Base-by-base conservation (phyloP, 495 filamentous ascomycete species). In the Aeminium ludgeri region DNA sequence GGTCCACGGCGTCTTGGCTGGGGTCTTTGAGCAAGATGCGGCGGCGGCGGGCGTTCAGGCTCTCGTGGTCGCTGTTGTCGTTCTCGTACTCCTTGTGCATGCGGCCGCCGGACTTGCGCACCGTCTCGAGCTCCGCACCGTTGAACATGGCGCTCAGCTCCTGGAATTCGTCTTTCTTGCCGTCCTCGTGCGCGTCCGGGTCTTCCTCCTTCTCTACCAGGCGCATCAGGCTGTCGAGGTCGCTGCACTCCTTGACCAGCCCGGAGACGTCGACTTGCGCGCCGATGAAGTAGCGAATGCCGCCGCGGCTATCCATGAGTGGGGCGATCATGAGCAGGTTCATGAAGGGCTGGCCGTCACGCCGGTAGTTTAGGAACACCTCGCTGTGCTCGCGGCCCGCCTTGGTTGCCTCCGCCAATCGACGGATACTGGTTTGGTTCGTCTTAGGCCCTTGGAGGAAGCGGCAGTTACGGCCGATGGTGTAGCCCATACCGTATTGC, bases 341-440 rank as follows among this genome's bases (percentile, higher is more conserved):
- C 68, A 79, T 75, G 53, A 81, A 81, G 0, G 72, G 74, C 0
- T 69, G 73, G 4, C 76, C 75, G 46, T 79, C 76, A 38, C 74
- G 59, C 19, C 73, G 66, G 48, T 83, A 82, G 50, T 82, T 81
- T 0, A 82, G 58, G 13, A 83, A 64, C 0, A 77, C 63, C 46
- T 83, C 80, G 27, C 65, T 77, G 34, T 76, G 69, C 49, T 80
- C 76, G 31, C 71, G 63, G 11, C 73, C 72, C 3, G 54, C 65
- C 13, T 64, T 54, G 5, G 80, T 46, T 1, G 70, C 69, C 35
- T 70, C 63, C 25, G 65, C 56, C 15, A 84, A 60, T 35, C 78
- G 64, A 39, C 61, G 52, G 4, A 76, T 63, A 30, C 70, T 67
- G 17, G 49, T 51, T 15, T 48, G 55, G 44, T 69, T 64, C 2